These are phyloP conservation scores for Lobosporangium transversale DNA, from an alignment of 192 early-diverging fungal species.

Conservation along the genomic window DNA sequence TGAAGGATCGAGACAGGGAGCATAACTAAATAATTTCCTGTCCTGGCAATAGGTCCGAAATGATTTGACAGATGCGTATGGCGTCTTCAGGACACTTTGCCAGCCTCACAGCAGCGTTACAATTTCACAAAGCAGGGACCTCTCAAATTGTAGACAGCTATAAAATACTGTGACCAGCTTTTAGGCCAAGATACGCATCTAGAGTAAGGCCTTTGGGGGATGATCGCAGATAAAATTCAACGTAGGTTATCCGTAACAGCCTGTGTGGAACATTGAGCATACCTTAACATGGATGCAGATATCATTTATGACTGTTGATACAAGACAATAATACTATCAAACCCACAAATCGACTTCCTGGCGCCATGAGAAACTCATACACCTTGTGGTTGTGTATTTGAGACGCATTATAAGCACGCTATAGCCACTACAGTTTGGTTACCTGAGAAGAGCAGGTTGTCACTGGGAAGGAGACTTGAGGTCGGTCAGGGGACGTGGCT, in stretches of 20 bases:
- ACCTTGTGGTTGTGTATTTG: constrained; percentile 36
- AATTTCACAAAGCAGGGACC: constrained; percentile 33
- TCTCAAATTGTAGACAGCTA: constrained; percentile 9
- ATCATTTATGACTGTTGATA: constrained; percentile 16
- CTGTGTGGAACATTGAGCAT: constrained; percentile 28
- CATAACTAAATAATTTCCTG: constrained; percentile 14
- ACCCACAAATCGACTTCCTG: constrained; percentile 9
- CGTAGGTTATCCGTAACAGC: constrained; percentile 5
- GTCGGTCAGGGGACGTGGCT: constrained; percentile 17
- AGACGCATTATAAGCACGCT: constrained; percentile 30
- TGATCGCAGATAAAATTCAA: constrained; percentile 25
- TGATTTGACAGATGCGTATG: neutral
- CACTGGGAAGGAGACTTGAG: constrained; percentile 17
- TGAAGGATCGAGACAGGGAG: constrained; percentile 13
- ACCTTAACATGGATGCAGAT: constrained; percentile 28
- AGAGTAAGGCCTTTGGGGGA: constrained; percentile 10
- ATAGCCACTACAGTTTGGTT: constrained; percentile 16
- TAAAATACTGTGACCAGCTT: constrained; percentile 6
- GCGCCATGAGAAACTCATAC: constrained; percentile 25
- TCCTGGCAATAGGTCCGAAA: constrained; percentile 5
- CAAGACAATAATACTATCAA: neutral
- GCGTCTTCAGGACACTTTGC: constrained; percentile 2
- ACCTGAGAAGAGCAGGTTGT: constrained; percentile 21
- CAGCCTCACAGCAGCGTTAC: constrained; percentile 9
- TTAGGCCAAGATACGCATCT: neutral